These are phyloP conservation scores for Oleoguttula mirabilis DNA, from an alignment of 495 filamentous ascomycete species.

Conservation along the genomic window DNA sequence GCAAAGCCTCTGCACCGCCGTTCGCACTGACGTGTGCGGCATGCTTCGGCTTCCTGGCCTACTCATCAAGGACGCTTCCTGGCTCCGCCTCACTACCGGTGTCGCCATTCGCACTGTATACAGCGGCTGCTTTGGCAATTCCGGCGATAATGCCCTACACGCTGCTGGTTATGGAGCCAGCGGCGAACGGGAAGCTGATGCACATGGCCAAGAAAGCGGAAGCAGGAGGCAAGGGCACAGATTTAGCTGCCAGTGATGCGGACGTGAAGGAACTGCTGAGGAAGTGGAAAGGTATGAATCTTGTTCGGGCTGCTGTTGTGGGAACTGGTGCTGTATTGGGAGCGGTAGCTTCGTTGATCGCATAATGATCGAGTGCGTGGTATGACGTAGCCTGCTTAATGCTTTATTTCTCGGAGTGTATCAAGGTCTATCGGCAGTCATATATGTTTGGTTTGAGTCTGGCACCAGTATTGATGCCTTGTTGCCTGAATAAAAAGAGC, in stretches of 20 bases:
- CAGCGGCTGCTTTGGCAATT: conserved; percentile 2
- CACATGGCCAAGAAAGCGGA: conserved; percentile 1
- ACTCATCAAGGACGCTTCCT: neutral
- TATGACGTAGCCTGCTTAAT: too few relatives aligned
- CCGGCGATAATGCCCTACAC: conserved; percentile 11
- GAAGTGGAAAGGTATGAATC: conserved; percentile 6
- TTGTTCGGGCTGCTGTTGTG: conserved; percentile 3
- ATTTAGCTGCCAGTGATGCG: neutral
- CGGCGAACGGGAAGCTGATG: conserved; percentile 1
- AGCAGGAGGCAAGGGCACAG: neutral
- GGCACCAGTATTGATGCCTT: too few relatives aligned
- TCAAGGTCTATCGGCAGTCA: too few relatives aligned
- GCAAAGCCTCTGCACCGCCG: conserved; percentile 1
- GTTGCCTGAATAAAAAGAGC: too few relatives aligned
- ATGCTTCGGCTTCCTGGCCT: conserved; percentile 4
- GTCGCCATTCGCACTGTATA: conserved; percentile 5
- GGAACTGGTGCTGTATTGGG: conserved; percentile 4
- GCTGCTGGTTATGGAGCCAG: conserved; percentile 5
- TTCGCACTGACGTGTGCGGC: conserved; percentile 5
- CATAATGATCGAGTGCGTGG: too few relatives aligned
- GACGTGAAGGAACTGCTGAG: conserved; percentile 9
- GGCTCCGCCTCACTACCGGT: too few relatives aligned
- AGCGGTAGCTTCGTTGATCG: neutral
- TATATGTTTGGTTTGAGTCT: too few relatives aligned
- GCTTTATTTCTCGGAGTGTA: too few relatives aligned